Evolutionary conservation across 2,329 filamentous ascomycete species (phyloP).

Genomic region (Lecanicillium sp.): DNA sequence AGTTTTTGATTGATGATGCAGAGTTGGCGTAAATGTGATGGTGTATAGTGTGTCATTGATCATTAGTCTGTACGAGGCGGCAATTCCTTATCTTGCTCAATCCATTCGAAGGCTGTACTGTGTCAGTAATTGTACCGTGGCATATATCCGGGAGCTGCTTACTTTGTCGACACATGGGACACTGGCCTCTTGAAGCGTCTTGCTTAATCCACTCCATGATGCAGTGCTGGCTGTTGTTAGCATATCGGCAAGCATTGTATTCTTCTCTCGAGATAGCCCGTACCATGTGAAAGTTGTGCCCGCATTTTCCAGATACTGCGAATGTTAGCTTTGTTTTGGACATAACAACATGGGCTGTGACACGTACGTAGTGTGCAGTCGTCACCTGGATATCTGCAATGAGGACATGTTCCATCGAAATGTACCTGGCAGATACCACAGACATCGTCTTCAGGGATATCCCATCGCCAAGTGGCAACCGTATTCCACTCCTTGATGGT

Average conservation of each 20-base stretch:
- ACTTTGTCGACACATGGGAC: conserved; percentile 97
- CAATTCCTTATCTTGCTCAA: conserved; percentile 29
- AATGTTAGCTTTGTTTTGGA: too few species aligned
- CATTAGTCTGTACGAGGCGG: conserved; percentile 23
- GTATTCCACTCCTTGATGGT: conserved; percentile 90
- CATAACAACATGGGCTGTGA: too few species aligned
- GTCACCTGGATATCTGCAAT: conserved; percentile 95
- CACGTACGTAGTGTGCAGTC: conserved; percentile 80
- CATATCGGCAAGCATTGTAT: conserved; percentile 6
- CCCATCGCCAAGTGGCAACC: conserved; percentile 95
- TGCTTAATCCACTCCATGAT: conserved; percentile 95
- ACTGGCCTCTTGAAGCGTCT: conserved; percentile 86
- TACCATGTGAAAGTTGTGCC: conserved; percentile 97
- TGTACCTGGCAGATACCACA: conserved; percentile 98
- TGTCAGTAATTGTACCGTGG: too few species aligned
- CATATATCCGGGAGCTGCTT: too few species aligned
- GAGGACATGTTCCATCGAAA: conserved; percentile 95
- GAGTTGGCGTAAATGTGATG: background rate
- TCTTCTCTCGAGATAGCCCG: conserved; percentile 17
- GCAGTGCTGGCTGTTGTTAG: conserved; percentile 62
- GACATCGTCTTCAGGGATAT: conserved; percentile 94
- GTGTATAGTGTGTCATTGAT: background rate
- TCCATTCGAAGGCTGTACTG: conserved; percentile 36
- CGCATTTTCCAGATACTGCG: conserved; percentile 89
- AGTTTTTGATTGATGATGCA: background rate